Evolutionary conservation across 1,139 yeast species (phyloP), one percentile per base, ranked within the genome.

Genomic region (Pichia inconspicua): DNA sequence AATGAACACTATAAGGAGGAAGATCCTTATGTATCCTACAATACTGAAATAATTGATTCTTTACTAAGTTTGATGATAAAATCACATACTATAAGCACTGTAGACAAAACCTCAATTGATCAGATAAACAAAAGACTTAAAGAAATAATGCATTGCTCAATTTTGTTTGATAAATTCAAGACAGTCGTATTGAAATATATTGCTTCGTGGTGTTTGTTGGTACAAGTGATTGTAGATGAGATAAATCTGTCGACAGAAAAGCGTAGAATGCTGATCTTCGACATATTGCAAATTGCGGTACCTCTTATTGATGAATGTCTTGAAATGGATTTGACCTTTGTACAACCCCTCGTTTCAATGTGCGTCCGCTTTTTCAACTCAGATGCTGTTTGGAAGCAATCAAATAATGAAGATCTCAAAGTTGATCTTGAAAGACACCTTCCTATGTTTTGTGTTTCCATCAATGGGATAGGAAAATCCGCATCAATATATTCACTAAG

Each of bases 151-250:
- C 67, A 70, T 1, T 75, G 73, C 53, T 69, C 70, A 41, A 58
- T 78, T 17, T 66, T 77, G 12, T 69, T 69, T 36, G 69, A 70
- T 35, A 70, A 71, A 40, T 73, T 80, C 56, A 73, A 75, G 49
- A 64, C 70, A 1, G 69, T 73, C 5, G 94, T 85, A 54, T 68
- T 83, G 43, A 69, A 74, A 9, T 79, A 83, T 50, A 67, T 90
- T 30, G 85, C 81, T 58, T 78, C 95, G 0, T 90, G 97, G 97
- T 81, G 84, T 34, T 84, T 83, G 56, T 66, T 89, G 46, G 80
- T 87, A 36, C 86, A 87, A 53, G 80, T 88, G 4, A 66, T 88
- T 44, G 80, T 86, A 8, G 72, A 80, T 19, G 92, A 84, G 59
- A 74, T 80, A 3, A 67, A 69, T 19, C 56, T 78, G 52, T 62